Percentiles rank a stretch among this genome's conserved stretches.
Conservation (phyloP, 2,329 filamentous ascomycete species). For the Xylariaceae sp. region DNA sequence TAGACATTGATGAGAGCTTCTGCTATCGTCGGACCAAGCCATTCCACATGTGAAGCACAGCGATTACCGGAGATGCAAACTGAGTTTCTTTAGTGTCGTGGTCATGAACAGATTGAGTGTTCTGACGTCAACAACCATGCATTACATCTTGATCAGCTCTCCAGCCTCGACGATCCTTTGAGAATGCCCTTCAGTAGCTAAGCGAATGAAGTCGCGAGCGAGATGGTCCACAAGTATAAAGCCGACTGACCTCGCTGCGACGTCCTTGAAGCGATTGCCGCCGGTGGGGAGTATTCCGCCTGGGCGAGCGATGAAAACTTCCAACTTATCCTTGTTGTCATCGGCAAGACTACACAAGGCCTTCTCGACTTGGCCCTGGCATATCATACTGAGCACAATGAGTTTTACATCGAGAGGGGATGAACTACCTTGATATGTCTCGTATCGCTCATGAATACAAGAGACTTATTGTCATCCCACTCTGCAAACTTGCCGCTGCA, state of each 20-base stretch:
- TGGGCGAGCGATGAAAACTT: constrained; percentile 36
- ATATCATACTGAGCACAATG: neutral
- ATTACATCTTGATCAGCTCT: neutral
- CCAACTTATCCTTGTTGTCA: constrained; percentile 28
- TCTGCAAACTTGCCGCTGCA: constrained; percentile 37
- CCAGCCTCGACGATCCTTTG: neutral
- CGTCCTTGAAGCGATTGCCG: constrained; percentile 23
- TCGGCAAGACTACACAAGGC: constrained; percentile 36
- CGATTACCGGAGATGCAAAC: no score
- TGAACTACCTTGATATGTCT: constrained; percentile 32
- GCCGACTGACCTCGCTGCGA: constrained; percentile 26
- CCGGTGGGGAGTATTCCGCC: constrained; percentile 28
- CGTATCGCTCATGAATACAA: constrained; percentile 36
- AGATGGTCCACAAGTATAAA: constrained; percentile 35
- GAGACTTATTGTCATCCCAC: constrained; percentile 31
- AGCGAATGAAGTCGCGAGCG: constrained; percentile 33
- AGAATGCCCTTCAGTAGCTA: constrained; percentile 19
- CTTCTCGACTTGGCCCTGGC: constrained; percentile 36
- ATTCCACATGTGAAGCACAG: no score
- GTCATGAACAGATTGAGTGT: no score
- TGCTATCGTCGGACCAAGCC: no score
- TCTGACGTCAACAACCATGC: no score
- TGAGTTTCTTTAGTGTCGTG: no score
- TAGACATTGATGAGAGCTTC: no score
- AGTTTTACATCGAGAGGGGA: neutral